A percentile compares a stretch with the other conserved stretches of the same genome.
phyloP scores from a whole-genome alignment of 805 yeast genomes.

The Wickerhamiella spandovensis region DNA sequence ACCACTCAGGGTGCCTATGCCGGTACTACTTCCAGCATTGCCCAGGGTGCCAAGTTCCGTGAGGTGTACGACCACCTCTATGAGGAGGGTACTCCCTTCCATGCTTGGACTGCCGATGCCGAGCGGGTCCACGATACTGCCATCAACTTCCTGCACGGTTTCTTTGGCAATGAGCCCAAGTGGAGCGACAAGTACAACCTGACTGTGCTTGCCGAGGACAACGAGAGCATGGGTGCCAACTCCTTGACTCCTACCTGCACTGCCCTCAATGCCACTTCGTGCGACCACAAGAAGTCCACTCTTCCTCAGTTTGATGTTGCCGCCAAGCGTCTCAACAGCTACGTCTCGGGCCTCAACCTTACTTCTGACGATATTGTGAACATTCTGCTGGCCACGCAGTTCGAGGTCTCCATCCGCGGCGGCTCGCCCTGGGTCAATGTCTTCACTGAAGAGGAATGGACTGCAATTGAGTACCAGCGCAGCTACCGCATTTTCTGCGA shows the following conservation, averaged over 20 bases:
- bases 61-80: slow-evolving; percentile 31
- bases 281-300: slow-evolving; percentile 10
- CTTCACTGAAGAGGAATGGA: slow-evolving; percentile 38
- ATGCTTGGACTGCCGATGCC: slow-evolving; percentile 27
- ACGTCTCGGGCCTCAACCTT: slow-evolving; percentile 28
- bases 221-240: slow-evolving; percentile 34
- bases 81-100: slow-evolving; percentile 22
- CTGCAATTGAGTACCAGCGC: slow-evolving; percentile 28
- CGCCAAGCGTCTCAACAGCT: slow-evolving; percentile 19
- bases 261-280: slow-evolving; percentile 6
- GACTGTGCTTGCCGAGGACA: slow-evolving; percentile 37
- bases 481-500: slow-evolving; percentile 30
- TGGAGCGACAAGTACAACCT: slow-evolving; percentile 20
- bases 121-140: slow-evolving; percentile 36
- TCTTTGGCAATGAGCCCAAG: slow-evolving; percentile 26
- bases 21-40: slow-evolving; percentile 33
- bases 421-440: slow-evolving; percentile 29
- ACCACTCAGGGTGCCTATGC: slow-evolving; percentile 28
- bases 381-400: slow-evolving; percentile 36
- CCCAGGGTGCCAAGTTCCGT: slow-evolving; percentile 34
- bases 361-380: slow-evolving; percentile 28
- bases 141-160: slow-evolving; percentile 42
- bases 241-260: slow-evolving; percentile 13
- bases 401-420: slow-evolving; percentile 37
- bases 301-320: slow-evolving; percentile 18